phyloP scores from a whole-genome alignment of 1,139 yeast species.

The Geotrichum phurueaensis region DNA sequence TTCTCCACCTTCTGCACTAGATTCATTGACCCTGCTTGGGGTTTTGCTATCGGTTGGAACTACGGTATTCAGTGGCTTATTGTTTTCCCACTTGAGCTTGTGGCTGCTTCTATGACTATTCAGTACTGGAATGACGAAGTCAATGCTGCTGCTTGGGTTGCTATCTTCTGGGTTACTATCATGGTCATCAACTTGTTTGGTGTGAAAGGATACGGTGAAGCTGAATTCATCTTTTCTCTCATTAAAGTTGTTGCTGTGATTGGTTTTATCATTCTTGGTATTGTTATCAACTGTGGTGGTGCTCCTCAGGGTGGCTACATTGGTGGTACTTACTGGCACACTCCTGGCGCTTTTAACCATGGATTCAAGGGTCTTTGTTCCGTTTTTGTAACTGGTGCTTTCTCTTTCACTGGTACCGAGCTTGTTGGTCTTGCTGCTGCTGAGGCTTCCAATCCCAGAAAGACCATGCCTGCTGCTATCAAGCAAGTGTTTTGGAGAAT shows the following conservation, averaged over 20 bases:
- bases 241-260: conserved; percentile 56
- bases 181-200: conserved; percentile 61
- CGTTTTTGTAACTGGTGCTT: conserved; percentile 77
- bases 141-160: conserved; percentile 62
- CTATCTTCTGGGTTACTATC: conserved; percentile 55
- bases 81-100: conserved; percentile 67
- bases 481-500: conserved; percentile 71
- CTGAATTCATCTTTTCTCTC: conserved; percentile 56
- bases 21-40: conserved; percentile 60
- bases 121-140: conserved; percentile 54
- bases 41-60: conserved; percentile 79
- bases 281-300: conserved; percentile 57
- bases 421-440: conserved; percentile 78
- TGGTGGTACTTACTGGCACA: conserved; percentile 58
- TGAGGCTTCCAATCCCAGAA: conserved; percentile 68
- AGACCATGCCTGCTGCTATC: conserved; percentile 56
- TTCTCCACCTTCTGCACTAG: conserved; percentile 51
- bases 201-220: conserved; percentile 69
- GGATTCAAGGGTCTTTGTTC: conserved; percentile 76
- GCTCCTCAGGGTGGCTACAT: conserved; percentile 54
- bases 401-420: conserved; percentile 79
- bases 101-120: conserved; percentile 67
- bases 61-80: conserved; percentile 73
- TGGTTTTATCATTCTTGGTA: conserved; percentile 58
- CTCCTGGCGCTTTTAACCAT: conserved; percentile 58